These are phyloP conservation scores for Suhomyces terraborum DNA, from an alignment of 1,139 yeast genomes.

Conservation along the genomic window DNA sequence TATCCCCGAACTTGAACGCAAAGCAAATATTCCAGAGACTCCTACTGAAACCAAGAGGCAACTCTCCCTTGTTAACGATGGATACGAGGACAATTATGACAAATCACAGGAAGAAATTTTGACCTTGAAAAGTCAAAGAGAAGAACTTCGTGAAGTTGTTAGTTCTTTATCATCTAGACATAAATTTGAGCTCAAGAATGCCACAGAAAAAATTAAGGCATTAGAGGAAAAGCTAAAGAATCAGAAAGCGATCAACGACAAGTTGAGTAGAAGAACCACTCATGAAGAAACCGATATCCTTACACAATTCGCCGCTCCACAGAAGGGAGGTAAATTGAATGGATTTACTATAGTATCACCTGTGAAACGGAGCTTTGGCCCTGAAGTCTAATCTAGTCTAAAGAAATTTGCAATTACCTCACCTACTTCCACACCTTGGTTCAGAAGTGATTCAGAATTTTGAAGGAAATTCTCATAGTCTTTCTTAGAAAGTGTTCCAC, in stretches of 20 bases:
- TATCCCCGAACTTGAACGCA: slow-evolving; percentile 47
- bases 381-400: slow-evolving; percentile 3
- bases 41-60: slow-evolving; percentile 22
- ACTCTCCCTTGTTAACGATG: slow-evolving; percentile 23
- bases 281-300: slow-evolving; percentile 7
- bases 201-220: slow-evolving; percentile 45
- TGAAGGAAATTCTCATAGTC: slow-evolving; percentile 30
- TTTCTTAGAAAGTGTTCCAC: slow-evolving; percentile 12
- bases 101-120: slow-evolving; percentile 34
- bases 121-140: slow-evolving; percentile 53
- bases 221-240: slow-evolving; percentile 44
- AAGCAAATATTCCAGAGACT: slow-evolving; percentile 7
- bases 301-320: slow-evolving; percentile 4
- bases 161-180: slow-evolving; percentile 40
- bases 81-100: slow-evolving; percentile 20
- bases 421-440: slow-evolving; percentile 40
- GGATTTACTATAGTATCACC: slow-evolving; percentile 48
- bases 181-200: slow-evolving; percentile 38
- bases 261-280: slow-evolving; percentile 29
- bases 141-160: slow-evolving; percentile 59
- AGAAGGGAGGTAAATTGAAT: slow-evolving; percentile 43
- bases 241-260: slow-evolving; percentile 37
- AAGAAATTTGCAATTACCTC: slow-evolving; percentile 33
- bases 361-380: slow-evolving; percentile 33
- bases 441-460: slow-evolving; percentile 33